Percentiles rank a stretch among this genome's conserved stretches.
phyloP scores from a whole-genome alignment of 192 early-diverging fungal genomes.

The Gigaspora rosea region DNA sequence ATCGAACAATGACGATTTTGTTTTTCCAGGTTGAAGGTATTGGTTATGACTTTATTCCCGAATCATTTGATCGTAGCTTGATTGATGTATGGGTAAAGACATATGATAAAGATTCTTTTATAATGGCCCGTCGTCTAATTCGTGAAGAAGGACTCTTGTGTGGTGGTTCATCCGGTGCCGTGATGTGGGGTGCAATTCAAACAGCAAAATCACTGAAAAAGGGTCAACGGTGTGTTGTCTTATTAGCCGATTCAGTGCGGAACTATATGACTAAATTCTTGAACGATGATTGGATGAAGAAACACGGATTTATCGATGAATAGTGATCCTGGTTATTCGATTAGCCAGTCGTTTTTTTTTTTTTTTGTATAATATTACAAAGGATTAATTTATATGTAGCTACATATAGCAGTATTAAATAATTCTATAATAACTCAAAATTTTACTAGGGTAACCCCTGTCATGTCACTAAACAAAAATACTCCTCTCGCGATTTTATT shows the following conservation, averaged over 20 bases:
- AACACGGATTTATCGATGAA: slow-evolving; percentile 85
- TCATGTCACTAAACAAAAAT: too few relatives aligned
- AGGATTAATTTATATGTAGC: too few relatives aligned
- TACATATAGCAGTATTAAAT: too few relatives aligned
- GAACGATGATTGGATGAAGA: slow-evolving; percentile 96
- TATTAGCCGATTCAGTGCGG: slow-evolving; percentile 96
- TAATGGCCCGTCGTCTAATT: slow-evolving; percentile 94
- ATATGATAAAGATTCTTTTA: slow-evolving; percentile 93
- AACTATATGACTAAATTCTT: slow-evolving; percentile 99
- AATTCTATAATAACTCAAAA: too few relatives aligned
- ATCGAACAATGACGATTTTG: neutral
- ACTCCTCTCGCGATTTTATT: too few relatives aligned
- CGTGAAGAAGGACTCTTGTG: slow-evolving; percentile 95
- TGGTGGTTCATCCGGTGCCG: slow-evolving; percentile 95
- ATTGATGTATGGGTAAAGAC: slow-evolving; percentile 97
- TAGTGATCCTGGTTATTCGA: too few relatives aligned
- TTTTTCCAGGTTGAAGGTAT: slow-evolving; percentile 89
- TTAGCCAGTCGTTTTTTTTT: too few relatives aligned
- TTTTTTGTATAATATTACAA: too few relatives aligned
- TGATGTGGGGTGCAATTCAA: slow-evolving; percentile 82
- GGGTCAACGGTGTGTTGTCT: slow-evolving; percentile 89
- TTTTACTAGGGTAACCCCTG: too few relatives aligned
- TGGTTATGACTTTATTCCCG: slow-evolving; percentile 98
- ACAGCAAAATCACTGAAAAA: slow-evolving; percentile 82
- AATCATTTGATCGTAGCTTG: slow-evolving; percentile 79